Base-by-base conservation (phyloP, 225 moss, liverwort and hornwort species). In the Pseudoscleropodium purum region DNA sequence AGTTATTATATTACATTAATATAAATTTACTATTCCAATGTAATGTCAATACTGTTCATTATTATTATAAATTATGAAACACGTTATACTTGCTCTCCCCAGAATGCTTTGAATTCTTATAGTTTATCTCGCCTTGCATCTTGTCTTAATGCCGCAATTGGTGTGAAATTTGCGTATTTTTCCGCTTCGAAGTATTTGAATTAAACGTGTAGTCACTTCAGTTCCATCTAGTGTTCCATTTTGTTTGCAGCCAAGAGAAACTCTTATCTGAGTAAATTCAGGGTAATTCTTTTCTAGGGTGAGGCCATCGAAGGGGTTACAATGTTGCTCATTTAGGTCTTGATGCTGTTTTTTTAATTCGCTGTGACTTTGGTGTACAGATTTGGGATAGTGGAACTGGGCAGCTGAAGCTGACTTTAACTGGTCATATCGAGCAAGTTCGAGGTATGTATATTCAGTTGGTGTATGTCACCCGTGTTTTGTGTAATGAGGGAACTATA, bases 381-480 rank as follows among this genome's bases (percentile, higher is more conserved):
- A 99, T 99, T 80, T 99, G 99, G 99, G 99, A 99, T 91, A 95
- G 93, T 86, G 96, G 95, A 79, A 96, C 96, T 79, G 99, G 97
- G 83, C 96, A 96, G 95, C 90, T 99, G 79, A 97, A 91, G 82
- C 92, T 99, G 76, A 99, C 99, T 47, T 89, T 99, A 90, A 99
- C 99, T 63, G 99, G 99, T 59, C 99, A 99, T 77, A 99, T 97
- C 75, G 99, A 99, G 91, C 99, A 99, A 91, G 95, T 99, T 91
- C 96, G 99, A 99, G 98, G 98, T 97, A 67, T 91, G 91, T 85
- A 61, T 19, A 43, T 34, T 43, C 59, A 61, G 24, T 43, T 27
- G 49, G 63, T 63, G 36, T 33, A 75, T 65, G 37, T 49, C 60
- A 60, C 75, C 60, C 30, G 11, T 13, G 80, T 39, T 80, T 39